Evolutionary conservation across 257 asterid genomes (phyloP).

Genomic region (Oldenlandia corymbosa): DNA sequence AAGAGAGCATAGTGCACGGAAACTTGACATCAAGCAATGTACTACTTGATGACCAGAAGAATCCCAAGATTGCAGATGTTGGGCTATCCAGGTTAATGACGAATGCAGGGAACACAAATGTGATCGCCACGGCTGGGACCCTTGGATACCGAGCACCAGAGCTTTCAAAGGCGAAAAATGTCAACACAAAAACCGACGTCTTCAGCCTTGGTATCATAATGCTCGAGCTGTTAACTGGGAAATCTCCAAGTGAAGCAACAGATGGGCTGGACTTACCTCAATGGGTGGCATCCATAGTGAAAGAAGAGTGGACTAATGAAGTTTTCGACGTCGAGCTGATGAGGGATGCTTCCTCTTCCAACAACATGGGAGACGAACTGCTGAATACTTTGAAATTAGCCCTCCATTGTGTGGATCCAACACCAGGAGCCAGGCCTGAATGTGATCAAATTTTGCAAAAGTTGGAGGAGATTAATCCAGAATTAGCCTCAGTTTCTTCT

Average conservation of each 20-base stretch:
- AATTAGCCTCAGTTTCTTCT: constrained; percentile 19
- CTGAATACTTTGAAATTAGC: constrained; percentile 73
- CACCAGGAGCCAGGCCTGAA: constrained; percentile 80
- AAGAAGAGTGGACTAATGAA: constrained; percentile 91
- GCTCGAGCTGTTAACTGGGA: constrained; percentile 82
- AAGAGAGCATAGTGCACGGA: constrained; percentile 51
- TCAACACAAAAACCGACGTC: constrained; percentile 59
- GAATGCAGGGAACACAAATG: constrained; percentile 37
- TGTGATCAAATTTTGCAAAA: constrained; percentile 56
- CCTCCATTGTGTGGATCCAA: constrained; percentile 84
- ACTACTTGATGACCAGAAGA: constrained; percentile 55
- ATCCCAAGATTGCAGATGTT: constrained; percentile 59
- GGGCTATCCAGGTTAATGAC: constrained; percentile 43
- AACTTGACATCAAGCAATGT: constrained; percentile 63
- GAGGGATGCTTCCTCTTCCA: constrained; percentile 48
- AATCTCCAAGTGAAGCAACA: constrained; percentile 78
- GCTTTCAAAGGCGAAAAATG: constrained; percentile 63
- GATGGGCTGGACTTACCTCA: constrained; percentile 82
- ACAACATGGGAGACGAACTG: constrained; percentile 55
- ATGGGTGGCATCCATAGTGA: constrained; percentile 87
- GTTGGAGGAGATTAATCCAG: constrained; percentile 69
- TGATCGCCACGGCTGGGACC: constrained; percentile 43
- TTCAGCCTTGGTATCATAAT: constrained; percentile 85
- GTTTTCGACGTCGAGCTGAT: constrained; percentile 84
- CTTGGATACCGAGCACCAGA: constrained; percentile 85